Conservation (phyloP, 441 rosid species). For the Populus hybrid region DNA sequence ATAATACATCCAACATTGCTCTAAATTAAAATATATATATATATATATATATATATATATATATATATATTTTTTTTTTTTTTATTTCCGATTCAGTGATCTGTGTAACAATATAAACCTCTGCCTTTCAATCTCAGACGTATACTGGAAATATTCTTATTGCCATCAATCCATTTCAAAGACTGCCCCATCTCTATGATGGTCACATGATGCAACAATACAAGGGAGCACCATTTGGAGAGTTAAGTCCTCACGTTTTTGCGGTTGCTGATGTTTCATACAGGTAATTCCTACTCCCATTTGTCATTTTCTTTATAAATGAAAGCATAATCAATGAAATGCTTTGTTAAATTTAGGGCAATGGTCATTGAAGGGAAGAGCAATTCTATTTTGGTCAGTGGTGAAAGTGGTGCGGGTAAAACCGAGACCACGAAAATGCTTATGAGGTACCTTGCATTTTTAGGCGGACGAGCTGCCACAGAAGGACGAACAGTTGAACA, state of each 20-base stretch:
- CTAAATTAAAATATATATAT: no score
- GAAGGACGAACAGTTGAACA: slow-evolving; percentile 93
- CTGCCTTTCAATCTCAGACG: slow-evolving; percentile 42
- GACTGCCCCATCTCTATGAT: slow-evolving; percentile 83
- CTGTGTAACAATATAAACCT: slow-evolving; percentile 3
- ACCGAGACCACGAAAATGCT: slow-evolving; percentile 97
- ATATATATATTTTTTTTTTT: no score
- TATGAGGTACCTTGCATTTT: slow-evolving; percentile 91
- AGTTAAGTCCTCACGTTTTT: slow-evolving; percentile 78
- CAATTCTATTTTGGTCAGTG: slow-evolving; percentile 97
- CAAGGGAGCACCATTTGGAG: slow-evolving; percentile 91
- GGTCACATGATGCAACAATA: slow-evolving; percentile 91
- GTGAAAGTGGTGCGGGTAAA: slow-evolving; percentile 99
- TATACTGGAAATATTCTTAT: slow-evolving; percentile 89
- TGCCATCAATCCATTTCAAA: slow-evolving; percentile 89
- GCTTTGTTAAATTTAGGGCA: slow-evolving; percentile 49
- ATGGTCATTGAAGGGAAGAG: slow-evolving; percentile 86
- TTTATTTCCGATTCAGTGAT: not conserved
- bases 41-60: no score
- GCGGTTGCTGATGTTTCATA: slow-evolving; percentile 91
- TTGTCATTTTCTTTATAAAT: not conserved
- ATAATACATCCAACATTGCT: not conserved
- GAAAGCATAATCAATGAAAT: slow-evolving; percentile 3
- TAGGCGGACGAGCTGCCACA: slow-evolving; percentile 88
- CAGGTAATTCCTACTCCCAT: slow-evolving; percentile 42